Evolutionary conservation across 306 rosid species (phyloP), one percentile per base, ranked within the genome.

Genomic region (Malus fusca): DNA sequence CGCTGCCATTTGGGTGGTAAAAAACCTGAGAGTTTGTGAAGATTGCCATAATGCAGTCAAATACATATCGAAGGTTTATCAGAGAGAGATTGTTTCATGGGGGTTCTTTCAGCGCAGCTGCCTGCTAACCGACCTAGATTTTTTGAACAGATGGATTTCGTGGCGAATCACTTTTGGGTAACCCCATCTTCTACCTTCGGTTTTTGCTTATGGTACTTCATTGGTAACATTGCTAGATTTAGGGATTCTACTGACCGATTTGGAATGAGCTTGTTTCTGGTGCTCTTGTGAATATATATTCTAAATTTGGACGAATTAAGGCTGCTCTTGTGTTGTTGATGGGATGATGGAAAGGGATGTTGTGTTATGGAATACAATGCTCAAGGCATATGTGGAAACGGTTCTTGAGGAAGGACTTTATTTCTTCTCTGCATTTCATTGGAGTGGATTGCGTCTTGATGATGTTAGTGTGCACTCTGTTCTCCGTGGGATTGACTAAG

Each of bases 31-130:
- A 80, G 92, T 92, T 22, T 90, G 94, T 75, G 91, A 96, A 75
- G 92, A 89, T 70, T 92, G 96, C 79, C 96, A 88, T 61, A 92
- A 70, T 79, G 93, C 97, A 68, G 83, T 88, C 84, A 92, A 87
- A 70, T 87, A 85, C 66, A 82, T 90, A 67, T 83, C 89, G 1
- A 89, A 86, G 78, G 86, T 86, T 80, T 86, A 66, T 74, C 62
- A 78, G 56, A 74, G 89, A 79, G 90, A 92, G 73, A 87, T 92
- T 60, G 90, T 90, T 35, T 35, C 40, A 35, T 6, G 40, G 40
- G 40, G 40, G 40, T 35, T 33, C 40, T 35, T 35, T 35, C 40
- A 1, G 9, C 2, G 42, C 42, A 37, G 42, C 42, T 37, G 42
- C 42, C 42, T 7, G 9, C 42, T 37, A 7, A 2, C 13, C 46